phyloP scores from a whole-genome alignment of 768 basidiomycete genomes.

The Psilocybe subaeruginosa region DNA sequence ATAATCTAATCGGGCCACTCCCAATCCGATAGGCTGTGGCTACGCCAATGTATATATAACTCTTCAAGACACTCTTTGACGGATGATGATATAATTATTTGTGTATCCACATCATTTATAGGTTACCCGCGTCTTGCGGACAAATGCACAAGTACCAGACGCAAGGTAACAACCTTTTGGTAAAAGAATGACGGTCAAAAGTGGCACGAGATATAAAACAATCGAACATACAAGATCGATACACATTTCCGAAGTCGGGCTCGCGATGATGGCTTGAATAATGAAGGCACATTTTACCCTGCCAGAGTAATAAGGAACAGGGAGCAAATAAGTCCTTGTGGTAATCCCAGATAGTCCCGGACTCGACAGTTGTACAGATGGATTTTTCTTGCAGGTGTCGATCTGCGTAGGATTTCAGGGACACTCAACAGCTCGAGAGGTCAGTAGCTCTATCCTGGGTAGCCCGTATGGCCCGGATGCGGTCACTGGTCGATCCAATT shows the following conservation, averaged over 20 bases:
- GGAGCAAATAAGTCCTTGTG: neutral
- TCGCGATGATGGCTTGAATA: neutral
- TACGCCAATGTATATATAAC: conserved; percentile 6
- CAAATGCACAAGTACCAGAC: conserved; percentile 10
- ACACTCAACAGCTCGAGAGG: neutral
- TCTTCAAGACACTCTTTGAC: conserved; percentile 1
- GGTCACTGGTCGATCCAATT: neutral
- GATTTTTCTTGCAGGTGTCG: neutral
- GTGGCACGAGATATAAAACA: neutral
- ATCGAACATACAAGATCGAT: conserved; percentile 11
- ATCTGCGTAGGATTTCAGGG: neutral
- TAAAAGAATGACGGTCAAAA: conserved; percentile 2
- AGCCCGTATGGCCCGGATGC: conserved; percentile 6
- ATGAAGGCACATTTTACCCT: neutral
- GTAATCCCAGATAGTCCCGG: neutral
- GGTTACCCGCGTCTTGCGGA: conserved; percentile 16
- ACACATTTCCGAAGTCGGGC: conserved; percentile 6
- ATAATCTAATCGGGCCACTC: conserved; percentile 13
- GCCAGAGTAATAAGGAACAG: neutral
- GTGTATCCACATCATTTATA: conserved; percentile 19
- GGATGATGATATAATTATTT: conserved; percentile 12
- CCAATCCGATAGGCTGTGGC: conserved; percentile 5
- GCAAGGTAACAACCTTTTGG: conserved; percentile 6
- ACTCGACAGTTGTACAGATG: neutral
- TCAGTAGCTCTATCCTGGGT: neutral